These are phyloP conservation scores for Neonectria coccinea DNA, from an alignment of 2,329 filamentous ascomycete species.

Conservation along the genomic window DNA sequence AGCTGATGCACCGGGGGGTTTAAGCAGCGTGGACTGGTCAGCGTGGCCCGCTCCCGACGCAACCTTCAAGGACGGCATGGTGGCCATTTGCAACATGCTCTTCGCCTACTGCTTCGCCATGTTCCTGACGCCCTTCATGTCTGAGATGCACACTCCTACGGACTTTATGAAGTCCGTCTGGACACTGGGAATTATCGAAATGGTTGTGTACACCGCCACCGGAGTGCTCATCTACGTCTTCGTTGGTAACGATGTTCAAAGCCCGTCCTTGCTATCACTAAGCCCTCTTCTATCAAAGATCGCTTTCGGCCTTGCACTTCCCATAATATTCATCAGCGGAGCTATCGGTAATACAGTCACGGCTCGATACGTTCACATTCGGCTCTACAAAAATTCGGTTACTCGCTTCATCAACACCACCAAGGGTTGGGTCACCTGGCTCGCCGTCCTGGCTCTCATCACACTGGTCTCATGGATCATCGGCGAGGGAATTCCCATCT, in stretches of 20 bases:
- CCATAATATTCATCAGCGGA: constrained; percentile 55
- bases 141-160: constrained; percentile 46
- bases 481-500: constrained; percentile 73
- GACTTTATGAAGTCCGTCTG: constrained; percentile 62
- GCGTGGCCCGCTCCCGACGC: constrained; percentile 54
- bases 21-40: constrained; percentile 42
- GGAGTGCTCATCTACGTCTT: constrained; percentile 75
- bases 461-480: constrained; percentile 76
- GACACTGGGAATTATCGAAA: constrained; percentile 68
- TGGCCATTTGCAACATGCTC: constrained; percentile 66
- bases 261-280: constrained; percentile 73
- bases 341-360: constrained; percentile 67
- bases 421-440: constrained; percentile 63
- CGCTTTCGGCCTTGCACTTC: constrained; percentile 73
- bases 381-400: constrained; percentile 51
- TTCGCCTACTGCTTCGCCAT: constrained; percentile 29
- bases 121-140: constrained; percentile 27
- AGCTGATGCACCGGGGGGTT: background rate
- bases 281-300: constrained; percentile 67
- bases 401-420: constrained; percentile 55
- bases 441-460: constrained; percentile 64
- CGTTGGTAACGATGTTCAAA: constrained; percentile 67
- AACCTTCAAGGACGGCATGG: constrained; percentile 63
- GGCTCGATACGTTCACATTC: constrained; percentile 53
- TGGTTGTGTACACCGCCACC: constrained; percentile 70